phyloP scores from a whole-genome alignment of 768 basidiomycete genomes.

The Boletales sp. region DNA sequence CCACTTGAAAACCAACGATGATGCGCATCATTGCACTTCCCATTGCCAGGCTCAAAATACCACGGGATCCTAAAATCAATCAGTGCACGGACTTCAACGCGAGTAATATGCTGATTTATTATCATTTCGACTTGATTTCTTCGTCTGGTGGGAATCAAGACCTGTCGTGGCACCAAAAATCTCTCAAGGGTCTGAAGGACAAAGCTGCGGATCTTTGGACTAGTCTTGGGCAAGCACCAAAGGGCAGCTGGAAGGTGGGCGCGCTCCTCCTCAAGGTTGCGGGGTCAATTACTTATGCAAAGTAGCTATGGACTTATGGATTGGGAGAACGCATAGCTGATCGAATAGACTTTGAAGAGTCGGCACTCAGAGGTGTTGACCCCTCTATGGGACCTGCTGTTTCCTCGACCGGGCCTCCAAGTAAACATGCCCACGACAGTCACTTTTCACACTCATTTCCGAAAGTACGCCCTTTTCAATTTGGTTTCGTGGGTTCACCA shows the following conservation, averaged over 20 bases:
- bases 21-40: slow-evolving; percentile 51
- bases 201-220: slow-evolving; percentile 63
- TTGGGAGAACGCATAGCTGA: slow-evolving; percentile 68
- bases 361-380: slow-evolving; percentile 69
- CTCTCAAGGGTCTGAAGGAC: slow-evolving; percentile 44
- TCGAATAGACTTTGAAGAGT: slow-evolving; percentile 76
- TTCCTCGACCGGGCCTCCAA: slow-evolving; percentile 17
- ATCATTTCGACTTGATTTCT: slow-evolving; percentile 35
- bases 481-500: neutral
- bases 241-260: slow-evolving; percentile 72
- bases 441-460: slow-evolving; percentile 1
- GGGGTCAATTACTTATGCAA: slow-evolving; percentile 7
- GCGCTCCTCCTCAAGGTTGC: slow-evolving; percentile 1
- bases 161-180: slow-evolving; percentile 9
- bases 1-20: neutral
- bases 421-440: slow-evolving; percentile 17
- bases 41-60: slow-evolving; percentile 26
- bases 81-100: slow-evolving; percentile 6
- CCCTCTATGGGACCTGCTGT: slow-evolving; percentile 62
- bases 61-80: slow-evolving; percentile 6
- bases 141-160: slow-evolving; percentile 34
- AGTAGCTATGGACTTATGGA: slow-evolving; percentile 56
- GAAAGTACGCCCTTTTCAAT: slow-evolving; percentile 8
- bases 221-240: slow-evolving; percentile 59
- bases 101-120: slow-evolving; percentile 36